Conservation (phyloP, 139 green algal genomes). For the Coelastrella sp. region DNA sequence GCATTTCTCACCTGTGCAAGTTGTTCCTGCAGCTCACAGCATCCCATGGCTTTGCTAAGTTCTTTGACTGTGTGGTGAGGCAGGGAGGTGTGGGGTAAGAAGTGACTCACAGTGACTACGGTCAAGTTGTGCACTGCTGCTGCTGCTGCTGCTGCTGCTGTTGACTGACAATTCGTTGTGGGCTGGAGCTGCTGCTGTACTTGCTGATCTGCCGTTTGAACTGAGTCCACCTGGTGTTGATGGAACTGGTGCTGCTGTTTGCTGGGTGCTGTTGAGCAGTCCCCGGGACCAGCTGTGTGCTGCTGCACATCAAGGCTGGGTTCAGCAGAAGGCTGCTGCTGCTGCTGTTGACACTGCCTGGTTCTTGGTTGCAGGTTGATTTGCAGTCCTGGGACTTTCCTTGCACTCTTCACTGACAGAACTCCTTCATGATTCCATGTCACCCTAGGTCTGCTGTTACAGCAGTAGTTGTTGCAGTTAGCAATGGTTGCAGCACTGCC, state of each 20-base stretch:
- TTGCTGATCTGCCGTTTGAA: not conserved
- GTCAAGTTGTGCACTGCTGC: conserved; percentile 10
- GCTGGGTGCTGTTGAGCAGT: not conserved
- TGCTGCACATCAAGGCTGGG: too few relatives aligned
- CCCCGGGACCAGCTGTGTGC: not conserved
- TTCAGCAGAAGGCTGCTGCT: too few relatives aligned
- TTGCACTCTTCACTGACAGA: not conserved
- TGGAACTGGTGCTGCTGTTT: not conserved
- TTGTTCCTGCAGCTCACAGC: conserved; percentile 33
- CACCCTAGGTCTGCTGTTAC: not conserved
- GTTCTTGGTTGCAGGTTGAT: conserved; percentile 12
- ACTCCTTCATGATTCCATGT: not conserved
- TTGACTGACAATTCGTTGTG: not conserved
- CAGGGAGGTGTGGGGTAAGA: conserved; percentile 45
- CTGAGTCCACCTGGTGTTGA: not conserved
- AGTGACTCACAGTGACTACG: conserved; percentile 44
- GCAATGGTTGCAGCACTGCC: not conserved
- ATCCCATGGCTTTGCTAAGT: conserved; percentile 53
- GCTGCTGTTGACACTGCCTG: not conserved
- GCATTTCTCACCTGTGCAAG: conserved; percentile 24
- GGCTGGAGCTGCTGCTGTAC: not conserved
- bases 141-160: not conserved
- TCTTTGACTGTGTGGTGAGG: conserved; percentile 38
- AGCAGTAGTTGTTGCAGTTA: not conserved
- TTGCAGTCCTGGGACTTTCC: not conserved